phyloP scores from a whole-genome alignment of 768 basidiomycete genomes.

The Rhodotorula kratochvilovae region DNA sequence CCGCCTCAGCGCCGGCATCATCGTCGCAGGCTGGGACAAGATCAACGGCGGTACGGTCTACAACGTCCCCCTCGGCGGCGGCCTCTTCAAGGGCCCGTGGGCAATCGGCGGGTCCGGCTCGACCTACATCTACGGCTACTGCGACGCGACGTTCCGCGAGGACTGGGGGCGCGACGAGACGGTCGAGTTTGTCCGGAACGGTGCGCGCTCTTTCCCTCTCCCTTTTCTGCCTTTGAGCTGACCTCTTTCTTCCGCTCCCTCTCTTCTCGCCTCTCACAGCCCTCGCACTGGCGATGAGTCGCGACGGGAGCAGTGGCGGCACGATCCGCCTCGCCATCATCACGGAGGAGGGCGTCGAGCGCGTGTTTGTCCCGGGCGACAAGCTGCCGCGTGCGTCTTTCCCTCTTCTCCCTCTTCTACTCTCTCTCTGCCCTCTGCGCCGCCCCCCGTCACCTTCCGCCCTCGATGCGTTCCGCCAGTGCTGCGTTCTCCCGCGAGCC shows the following conservation, averaged over 20 bases:
- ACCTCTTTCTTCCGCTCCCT: too few relatives aligned
- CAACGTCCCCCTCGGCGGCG: constrained; percentile 94
- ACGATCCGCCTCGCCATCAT: constrained; percentile 97
- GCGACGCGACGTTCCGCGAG: constrained; percentile 94
- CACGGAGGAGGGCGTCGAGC: constrained; percentile 83
- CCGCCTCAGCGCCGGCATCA: constrained; percentile 80
- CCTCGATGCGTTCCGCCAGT: too few relatives aligned
- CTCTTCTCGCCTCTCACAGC: constrained; percentile 54
- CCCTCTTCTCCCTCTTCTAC: neutral
- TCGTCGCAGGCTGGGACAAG: constrained; percentile 96
- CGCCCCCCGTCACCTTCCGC: too few relatives aligned
- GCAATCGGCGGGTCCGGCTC: constrained; percentile 91
- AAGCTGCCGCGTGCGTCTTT: constrained; percentile 18
- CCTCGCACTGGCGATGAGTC: constrained; percentile 87
- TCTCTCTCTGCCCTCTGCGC: neutral
- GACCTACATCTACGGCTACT: constrained; percentile 97
- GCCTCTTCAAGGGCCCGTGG: constrained; percentile 96
- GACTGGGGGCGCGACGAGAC: constrained; percentile 88
- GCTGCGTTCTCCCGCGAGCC: too few relatives aligned
- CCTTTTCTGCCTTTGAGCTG: too few relatives aligned
- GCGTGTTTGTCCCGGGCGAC: constrained; percentile 74
- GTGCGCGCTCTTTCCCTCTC: constrained; percentile 52
- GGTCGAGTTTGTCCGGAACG: constrained; percentile 89
- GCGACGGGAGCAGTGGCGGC: constrained; percentile 97
- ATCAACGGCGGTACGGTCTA: constrained; percentile 86